Conservation (phyloP, 2,329 filamentous ascomycete species). For the Talaromyces sp. region DNA sequence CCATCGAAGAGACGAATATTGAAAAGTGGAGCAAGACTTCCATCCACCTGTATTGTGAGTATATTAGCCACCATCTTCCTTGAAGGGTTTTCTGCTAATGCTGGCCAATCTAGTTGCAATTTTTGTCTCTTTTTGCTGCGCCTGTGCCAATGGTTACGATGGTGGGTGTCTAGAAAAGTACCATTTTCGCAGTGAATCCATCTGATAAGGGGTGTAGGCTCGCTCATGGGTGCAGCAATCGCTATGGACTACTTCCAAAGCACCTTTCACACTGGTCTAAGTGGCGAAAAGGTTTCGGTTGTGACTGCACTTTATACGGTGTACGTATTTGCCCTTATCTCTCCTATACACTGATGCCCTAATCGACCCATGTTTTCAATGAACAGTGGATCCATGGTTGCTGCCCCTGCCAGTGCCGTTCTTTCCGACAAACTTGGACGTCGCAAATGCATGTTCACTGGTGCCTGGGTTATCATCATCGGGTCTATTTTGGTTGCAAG, state of each 20-base stretch:
- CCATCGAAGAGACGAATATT: constrained; percentile 43
- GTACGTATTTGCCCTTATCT: constrained; percentile 25
- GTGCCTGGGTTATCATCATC: constrained; percentile 41
- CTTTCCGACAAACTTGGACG: constrained; percentile 44
- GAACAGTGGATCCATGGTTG: constrained; percentile 35
- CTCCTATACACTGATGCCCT: neutral
- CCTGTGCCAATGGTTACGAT: constrained; percentile 28
- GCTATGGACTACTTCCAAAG: constrained; percentile 30
- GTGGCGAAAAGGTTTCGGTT: constrained; percentile 36
- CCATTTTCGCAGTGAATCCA: neutral
- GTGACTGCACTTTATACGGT: constrained; percentile 44
- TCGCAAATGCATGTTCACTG: constrained; percentile 42
- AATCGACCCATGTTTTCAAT: neutral
- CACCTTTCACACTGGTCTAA: constrained; percentile 35
- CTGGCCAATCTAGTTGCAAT: constrained; percentile 32
- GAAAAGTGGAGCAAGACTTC: constrained; percentile 23
- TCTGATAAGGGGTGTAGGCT: constrained; percentile 15
- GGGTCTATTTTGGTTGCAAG: constrained; percentile 42
- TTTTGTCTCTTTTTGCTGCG: constrained; percentile 35
- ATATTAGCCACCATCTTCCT: neutral
- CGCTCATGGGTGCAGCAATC: constrained; percentile 25
- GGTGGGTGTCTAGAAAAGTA: constrained; percentile 9
- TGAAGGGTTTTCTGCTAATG: constrained; percentile 10
- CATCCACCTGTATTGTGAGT: constrained; percentile 26
- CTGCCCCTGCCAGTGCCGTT: constrained; percentile 37